Evolutionary conservation across 169 alveolate species (phyloP).

Genomic region (Theileria parva): DNA sequence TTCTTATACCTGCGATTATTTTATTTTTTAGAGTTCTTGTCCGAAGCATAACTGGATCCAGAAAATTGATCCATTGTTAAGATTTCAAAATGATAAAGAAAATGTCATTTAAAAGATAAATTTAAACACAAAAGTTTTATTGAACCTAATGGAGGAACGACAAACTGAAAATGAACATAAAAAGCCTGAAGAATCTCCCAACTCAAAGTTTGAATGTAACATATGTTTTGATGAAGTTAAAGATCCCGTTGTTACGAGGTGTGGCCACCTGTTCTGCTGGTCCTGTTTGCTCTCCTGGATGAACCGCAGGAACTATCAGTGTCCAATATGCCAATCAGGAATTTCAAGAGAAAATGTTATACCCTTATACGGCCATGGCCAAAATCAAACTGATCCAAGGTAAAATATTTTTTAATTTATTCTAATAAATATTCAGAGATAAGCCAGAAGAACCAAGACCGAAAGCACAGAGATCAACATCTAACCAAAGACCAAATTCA

Average conservation of each 20-base stretch:
- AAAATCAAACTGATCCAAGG: constrained; percentile 77
- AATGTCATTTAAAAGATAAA: background rate
- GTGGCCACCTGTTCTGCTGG: constrained; percentile 97
- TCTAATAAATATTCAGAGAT: background rate
- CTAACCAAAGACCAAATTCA: constrained; percentile 12
- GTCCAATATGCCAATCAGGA: constrained; percentile 95
- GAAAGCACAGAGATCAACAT: constrained; percentile 45
- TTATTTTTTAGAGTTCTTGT: too few relatives aligned
- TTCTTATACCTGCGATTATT: too few relatives aligned
- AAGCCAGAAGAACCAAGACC: constrained; percentile 65
- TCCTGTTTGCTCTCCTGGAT: constrained; percentile 92
- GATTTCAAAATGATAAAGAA: background rate
- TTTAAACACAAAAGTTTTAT: background rate
- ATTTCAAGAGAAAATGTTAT: constrained; percentile 87
- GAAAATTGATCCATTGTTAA: too few relatives aligned
- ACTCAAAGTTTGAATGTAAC: constrained; percentile 90
- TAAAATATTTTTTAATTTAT: constrained; percentile 21
- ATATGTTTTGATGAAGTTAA: constrained; percentile 95
- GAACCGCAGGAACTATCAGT: constrained; percentile 85
- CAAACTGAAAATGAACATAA: background rate
- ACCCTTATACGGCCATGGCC: constrained; percentile 88
- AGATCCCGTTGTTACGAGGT: constrained; percentile 95
- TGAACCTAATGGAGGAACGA: background rate
- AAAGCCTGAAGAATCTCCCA: constrained; percentile 16
- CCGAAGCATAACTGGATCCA: too few relatives aligned